phyloP scores from a whole-genome alignment of 768 basidiomycete species.

The Tricholoma furcatifolium region DNA sequence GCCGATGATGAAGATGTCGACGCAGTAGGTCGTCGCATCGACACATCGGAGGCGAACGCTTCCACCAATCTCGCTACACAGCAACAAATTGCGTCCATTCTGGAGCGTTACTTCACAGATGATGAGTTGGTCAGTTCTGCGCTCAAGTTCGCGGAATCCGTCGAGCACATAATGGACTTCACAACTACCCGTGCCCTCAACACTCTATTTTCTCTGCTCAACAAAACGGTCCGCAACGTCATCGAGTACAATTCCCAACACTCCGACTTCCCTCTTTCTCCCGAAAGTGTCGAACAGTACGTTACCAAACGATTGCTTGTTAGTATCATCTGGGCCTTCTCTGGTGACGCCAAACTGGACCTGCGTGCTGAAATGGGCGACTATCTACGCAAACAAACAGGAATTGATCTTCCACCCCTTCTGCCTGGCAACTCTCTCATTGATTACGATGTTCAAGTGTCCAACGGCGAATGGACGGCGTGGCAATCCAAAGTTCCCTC shows the following conservation, averaged over 20 bases:
- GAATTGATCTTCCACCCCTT: slow-evolving; percentile 84
- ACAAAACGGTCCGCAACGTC: slow-evolving; percentile 92
- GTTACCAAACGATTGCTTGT: slow-evolving; percentile 87
- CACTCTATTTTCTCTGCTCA: slow-evolving; percentile 94
- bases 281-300: slow-evolving; percentile 88
- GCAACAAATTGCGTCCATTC: slow-evolving; percentile 66
- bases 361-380: slow-evolving; percentile 87
- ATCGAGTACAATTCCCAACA: slow-evolving; percentile 95
- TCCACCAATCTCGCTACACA: slow-evolving; percentile 73
- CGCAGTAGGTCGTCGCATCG: slow-evolving; percentile 57
- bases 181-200: slow-evolving; percentile 88
- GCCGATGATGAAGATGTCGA: slow-evolving; percentile 87
- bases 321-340: slow-evolving; percentile 97
- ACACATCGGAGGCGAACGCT: slow-evolving; percentile 46
- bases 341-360: slow-evolving; percentile 93
- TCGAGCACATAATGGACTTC: slow-evolving; percentile 99
- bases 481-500: slow-evolving; percentile 93
- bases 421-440: slow-evolving; percentile 79
- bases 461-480: slow-evolving; percentile 81
- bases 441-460: slow-evolving; percentile 91
- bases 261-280: slow-evolving; percentile 86
- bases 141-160: slow-evolving; percentile 74
- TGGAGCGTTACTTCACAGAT: slow-evolving; percentile 80
- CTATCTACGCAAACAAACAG: slow-evolving; percentile 80
- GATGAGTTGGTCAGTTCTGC: slow-evolving; percentile 82